Evolutionary conservation across 805 yeast species (phyloP).

Genomic region (Babjeviella inositovora): DNA sequence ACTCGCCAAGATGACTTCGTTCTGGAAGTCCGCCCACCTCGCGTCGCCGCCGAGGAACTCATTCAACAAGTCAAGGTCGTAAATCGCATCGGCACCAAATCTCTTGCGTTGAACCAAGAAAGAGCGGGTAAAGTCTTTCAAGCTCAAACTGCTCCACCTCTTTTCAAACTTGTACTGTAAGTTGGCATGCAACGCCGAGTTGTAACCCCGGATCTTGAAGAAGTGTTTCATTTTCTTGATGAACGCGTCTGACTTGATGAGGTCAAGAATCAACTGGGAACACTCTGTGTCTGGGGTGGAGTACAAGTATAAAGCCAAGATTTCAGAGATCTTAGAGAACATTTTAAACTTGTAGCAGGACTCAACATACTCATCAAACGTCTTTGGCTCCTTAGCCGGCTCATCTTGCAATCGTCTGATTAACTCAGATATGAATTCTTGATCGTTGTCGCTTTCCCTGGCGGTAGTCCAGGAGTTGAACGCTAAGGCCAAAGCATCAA

Average conservation of each 20-base stretch:
- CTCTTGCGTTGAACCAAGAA: slow-evolving; percentile 24
- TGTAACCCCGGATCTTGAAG: slow-evolving; percentile 26
- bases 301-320: slow-evolving; percentile 57
- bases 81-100: slow-evolving; percentile 36
- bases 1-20: slow-evolving; percentile 39
- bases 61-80: slow-evolving; percentile 50
- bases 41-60: slow-evolving; percentile 26
- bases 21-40: slow-evolving; percentile 15
- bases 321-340: slow-evolving; percentile 56
- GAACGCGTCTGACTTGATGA: slow-evolving; percentile 20
- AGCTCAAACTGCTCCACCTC: slow-evolving; percentile 26
- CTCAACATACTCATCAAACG: slow-evolving; percentile 10
- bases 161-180: slow-evolving; percentile 26
- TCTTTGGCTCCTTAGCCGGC: slow-evolving; percentile 5
- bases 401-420: slow-evolving; percentile 12
- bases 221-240: slow-evolving; percentile 13
- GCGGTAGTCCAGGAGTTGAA: slow-evolving; percentile 66
- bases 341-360: slow-evolving; percentile 39
- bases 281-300: slow-evolving; percentile 29
- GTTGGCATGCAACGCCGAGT: slow-evolving; percentile 25
- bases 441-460: slow-evolving; percentile 32
- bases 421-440: slow-evolving; percentile 24
- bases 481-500: slow-evolving; percentile 62
- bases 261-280: slow-evolving; percentile 20
- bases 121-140: slow-evolving; percentile 36